These are phyloP conservation scores for Malus hybrid DNA, from an alignment of 331 rosid species.

Conservation along the genomic window DNA sequence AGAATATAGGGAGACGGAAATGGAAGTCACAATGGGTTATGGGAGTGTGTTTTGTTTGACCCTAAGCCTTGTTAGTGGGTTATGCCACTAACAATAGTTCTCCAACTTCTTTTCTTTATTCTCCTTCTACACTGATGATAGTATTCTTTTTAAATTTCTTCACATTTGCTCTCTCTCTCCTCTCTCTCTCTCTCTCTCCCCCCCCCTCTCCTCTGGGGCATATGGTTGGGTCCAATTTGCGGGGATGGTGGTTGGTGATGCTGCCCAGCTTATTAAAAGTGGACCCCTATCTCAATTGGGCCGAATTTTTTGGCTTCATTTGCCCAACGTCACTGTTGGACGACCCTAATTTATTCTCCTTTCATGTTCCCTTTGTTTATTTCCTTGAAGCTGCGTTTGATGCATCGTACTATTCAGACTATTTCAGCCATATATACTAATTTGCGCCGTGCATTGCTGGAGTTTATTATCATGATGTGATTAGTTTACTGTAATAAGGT, in stretches of 20 bases:
- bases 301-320: slow-evolving; percentile 20
- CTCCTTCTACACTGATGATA: neutral
- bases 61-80: slow-evolving; percentile 45
- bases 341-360: slow-evolving; percentile 15
- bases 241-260: slow-evolving; percentile 48
- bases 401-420: no score
- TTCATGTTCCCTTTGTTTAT: slow-evolving; percentile 5
- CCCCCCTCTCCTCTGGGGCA: neutral
- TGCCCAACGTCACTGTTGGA: slow-evolving; percentile 25
- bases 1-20: slow-evolving; percentile 1
- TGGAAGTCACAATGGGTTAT: slow-evolving; percentile 44
- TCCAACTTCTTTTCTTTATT: slow-evolving; percentile 15
- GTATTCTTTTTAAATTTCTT: slow-evolving; percentile 12
- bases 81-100: slow-evolving; percentile 60
- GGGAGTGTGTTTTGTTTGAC: slow-evolving; percentile 62
- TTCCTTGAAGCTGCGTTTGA: neutral
- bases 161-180: slow-evolving; percentile 13
- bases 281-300: slow-evolving; percentile 53
- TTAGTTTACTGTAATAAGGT: slow-evolving; percentile 2
- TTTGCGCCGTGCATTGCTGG: neutral
- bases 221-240: slow-evolving; percentile 64
- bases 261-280: slow-evolving; percentile 38
- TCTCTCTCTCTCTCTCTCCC: neutral
- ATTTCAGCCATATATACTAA: no score
- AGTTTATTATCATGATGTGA: neutral